Evolutionary conservation across 2,329 filamentous ascomycete species (phyloP), one percentile per base, ranked within the genome.

Genomic region (Lasiodiplodia gonubiensis): DNA sequence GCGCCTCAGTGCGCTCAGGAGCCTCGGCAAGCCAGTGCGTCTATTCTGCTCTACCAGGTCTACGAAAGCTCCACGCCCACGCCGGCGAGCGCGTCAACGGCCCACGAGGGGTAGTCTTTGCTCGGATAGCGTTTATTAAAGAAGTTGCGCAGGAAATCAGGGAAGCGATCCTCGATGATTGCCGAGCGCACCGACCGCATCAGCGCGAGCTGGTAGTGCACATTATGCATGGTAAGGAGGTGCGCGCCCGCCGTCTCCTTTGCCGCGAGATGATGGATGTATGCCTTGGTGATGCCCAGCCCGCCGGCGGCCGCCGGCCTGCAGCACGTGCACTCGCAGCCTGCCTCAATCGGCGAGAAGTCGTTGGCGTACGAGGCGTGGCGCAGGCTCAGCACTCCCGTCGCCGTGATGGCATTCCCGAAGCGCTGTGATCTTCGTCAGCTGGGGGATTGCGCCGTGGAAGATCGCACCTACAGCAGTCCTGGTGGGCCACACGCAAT

Each of bases 401-500:
- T 74, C 67, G 88, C 86, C 2, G 94, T 97, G 68, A 99, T 88
- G 46, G 94, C 95, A 76, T 97, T 97, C 68, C 96, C 95, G 76
- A 99, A 99, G 39, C 95, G 89, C 76, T 88, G 67, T 12, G 14
- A 51, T 25, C 23, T 37, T 16, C 5, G 49, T 52, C 23, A 69
- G 60, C 39, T 23, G n/a, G 21, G 35, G 27, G 37, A 53, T 55
- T 49, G 25, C 35, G 49, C 7, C 11, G 18, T 30, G 18, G 42
- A 27, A n/a, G 54, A 46, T 52, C 42, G 42, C 16, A 76, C 84
- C 76, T 80, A 88, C 86, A 8, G 95, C 95, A 42, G 95, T 99
- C 65, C 95, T 86, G 4, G 95, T 98, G 1, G 95, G 96, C 95
- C 95, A 99, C 7, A 99, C 95, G 76, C 96, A 99, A 80, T 99